Base-by-base conservation (phyloP, 2,329 filamentous ascomycete species). In the Truncatella angustata region DNA sequence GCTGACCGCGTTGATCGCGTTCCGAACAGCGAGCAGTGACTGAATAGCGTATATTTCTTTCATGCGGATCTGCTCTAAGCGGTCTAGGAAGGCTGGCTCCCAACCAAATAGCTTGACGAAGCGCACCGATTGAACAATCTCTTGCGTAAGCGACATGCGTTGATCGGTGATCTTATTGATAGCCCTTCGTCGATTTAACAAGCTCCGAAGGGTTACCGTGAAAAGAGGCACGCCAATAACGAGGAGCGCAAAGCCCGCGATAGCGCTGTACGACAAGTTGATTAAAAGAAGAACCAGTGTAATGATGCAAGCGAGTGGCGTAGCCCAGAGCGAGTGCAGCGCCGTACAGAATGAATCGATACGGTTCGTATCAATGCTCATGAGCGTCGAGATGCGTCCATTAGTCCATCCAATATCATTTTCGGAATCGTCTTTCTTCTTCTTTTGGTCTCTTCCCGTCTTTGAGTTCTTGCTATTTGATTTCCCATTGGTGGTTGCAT, bases 51-150 rank as follows among this genome's bases (percentile, higher is more conserved):
- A 74, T 55, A 97, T 91, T 69, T 97, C 93, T 54, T 80, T 80
- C 49, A 77, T 78, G 53, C 93, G 84, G 55, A 96, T 88, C 20
- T 85, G 79, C 46, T 84, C 82, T 14, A 97, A 78, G 11, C 91
- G 85, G 47, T 85, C 78, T 11, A 97, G 74, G 64, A 97, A 97
- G 32, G 90, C 88, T 53, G 81, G 87, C 67, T 97, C 93, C 93
- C 93, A 97, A 6, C 91, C 92, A 66, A 97, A 97, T 69, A 85
- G 96, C 69, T 97, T 97, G 71, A 97, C 93, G 64, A 97, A 97
- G 23, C 92, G 84, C 20, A 97, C 92, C 0, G 91, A 90, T 60
- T 91, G 87, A 12, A 97, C 65, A 48, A 97, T 96, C 66, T 97
- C 93, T 66, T 97, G 92, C 0, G 91, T 97, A 28, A 97, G 75